Base-by-base conservation (phyloP, 768 basidiomycete genomes). In the Macrolepiota albuminosa region DNA sequence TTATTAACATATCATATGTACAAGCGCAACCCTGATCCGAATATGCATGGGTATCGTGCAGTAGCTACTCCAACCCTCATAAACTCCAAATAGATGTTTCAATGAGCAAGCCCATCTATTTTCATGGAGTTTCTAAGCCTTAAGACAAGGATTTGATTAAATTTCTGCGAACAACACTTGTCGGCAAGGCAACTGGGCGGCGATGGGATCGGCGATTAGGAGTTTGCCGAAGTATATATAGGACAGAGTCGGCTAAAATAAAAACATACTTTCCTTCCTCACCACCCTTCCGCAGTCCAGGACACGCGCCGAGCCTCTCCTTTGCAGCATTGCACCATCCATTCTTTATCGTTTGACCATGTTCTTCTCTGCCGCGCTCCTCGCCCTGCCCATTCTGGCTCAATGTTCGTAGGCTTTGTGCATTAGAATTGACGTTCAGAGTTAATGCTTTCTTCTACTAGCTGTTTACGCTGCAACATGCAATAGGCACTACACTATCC, bases 401-500 rank as follows among this genome's bases (percentile, higher is more conserved):
- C 76, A 77, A 61, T 69, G 83, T 80, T 63, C 63, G 75, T 71
- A 31, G 16, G 52, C 37, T 45, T 24, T 43, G 46, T 21, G 16
- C 26, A 3, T 24, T 13, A 18, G 48, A 21, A 61, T 54, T 33
- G 45, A 29, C 31, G 39, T 50, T 34, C 4, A 43, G 9, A 61
- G 14, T 54, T 63, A 42, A 62, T 36, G 10, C 46, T 40, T 36
- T 46, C 21, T 40, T 46, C 24, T n/a, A 36, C 54, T 56, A 74
- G 72, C 68, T 49, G 71, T 64, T 11, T 62, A 75, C 58, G 79
- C 78, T 39, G 61, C 61, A 54, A 66, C 72, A 47, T 90, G 89
- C 69, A 74, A 79, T n/a, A 84, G 89, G 63, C 78, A 69, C 21
- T 85, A 85, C 68, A 86, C 81, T 54, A 78, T 91, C 56, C 65